These are phyloP conservation scores for Omphalea diandra DNA, from an alignment of 441 rosid genomes.

Conservation along the genomic window DNA sequence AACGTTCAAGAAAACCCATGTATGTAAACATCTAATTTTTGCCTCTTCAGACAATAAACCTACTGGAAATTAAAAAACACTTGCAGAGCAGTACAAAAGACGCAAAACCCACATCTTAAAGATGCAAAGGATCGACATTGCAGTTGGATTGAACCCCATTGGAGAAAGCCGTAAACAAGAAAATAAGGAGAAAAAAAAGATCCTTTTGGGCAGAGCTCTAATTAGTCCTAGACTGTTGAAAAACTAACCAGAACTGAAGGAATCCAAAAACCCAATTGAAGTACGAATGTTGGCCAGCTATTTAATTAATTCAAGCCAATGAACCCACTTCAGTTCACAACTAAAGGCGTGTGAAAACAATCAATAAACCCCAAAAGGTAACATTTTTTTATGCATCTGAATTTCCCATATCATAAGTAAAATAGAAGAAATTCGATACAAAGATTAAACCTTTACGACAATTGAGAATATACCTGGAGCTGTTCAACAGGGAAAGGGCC, in stretches of 20 bases:
- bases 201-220: background rate
- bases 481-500: constrained; percentile 91
- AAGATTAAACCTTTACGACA: constrained; percentile 4
- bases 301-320: background rate
- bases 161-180: background rate
- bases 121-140: background rate
- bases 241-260: background rate
- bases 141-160: background rate
- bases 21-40: background rate
- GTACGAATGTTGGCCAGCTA: background rate
- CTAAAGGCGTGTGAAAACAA: background rate
- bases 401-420: background rate
- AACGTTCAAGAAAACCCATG: constrained; percentile 5
- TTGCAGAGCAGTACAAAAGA: background rate
- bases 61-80: background rate
- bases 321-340: constrained; percentile 11
- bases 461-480: constrained; percentile 73
- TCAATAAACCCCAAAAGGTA: constrained; percentile 19
- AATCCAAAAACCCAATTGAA: constrained; percentile 14
- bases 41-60: background rate
- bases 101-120: constrained; percentile 1
- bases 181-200: background rate
- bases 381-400: constrained; percentile 6
- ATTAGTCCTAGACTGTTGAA: background rate
- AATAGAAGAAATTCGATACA: background rate